phyloP scores from a whole-genome alignment of 1,284 basidiomycete genomes.

The Coriolopsis trogii region DNA sequence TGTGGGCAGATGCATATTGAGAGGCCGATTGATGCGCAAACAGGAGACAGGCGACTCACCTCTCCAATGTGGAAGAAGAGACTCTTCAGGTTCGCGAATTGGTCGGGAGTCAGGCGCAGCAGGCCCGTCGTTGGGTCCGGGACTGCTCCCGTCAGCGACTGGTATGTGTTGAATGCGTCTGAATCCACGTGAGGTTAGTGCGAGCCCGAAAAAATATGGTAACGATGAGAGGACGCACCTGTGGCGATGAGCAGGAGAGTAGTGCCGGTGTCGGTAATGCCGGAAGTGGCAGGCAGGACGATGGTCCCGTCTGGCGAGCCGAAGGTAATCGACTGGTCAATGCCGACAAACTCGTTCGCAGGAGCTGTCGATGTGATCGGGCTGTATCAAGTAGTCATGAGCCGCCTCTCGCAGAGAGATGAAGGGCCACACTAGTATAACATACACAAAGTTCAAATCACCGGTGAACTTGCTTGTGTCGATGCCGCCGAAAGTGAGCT shows the following conservation, averaged over 20 bases:
- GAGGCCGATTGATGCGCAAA: not conserved
- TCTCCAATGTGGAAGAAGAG: conserved; percentile 34
- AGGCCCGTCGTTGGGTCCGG: conserved; percentile 29
- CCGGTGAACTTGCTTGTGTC: conserved; percentile 54
- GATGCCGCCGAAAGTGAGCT: conserved; percentile 46
- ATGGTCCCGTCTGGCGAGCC: conserved; percentile 24
- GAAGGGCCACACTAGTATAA: not conserved
- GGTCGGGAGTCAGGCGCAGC: conserved; percentile 27
- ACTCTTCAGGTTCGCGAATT: conserved; percentile 29
- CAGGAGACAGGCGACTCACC: conserved; percentile 9
- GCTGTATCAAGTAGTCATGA: conserved; percentile 2
- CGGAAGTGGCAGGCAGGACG: conserved; percentile 27
- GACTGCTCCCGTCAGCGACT: conserved; percentile 29
- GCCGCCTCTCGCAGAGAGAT: not conserved
- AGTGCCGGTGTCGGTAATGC: conserved; percentile 32
- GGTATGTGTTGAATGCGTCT: conserved; percentile 31
- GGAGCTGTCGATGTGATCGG: conserved; percentile 35
- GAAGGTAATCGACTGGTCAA: conserved; percentile 28
- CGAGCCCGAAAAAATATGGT: too few relatives aligned
- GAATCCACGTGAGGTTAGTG: not conserved
- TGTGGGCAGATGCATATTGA: not conserved
- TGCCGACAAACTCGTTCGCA: conserved; percentile 36
- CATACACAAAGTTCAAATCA: conserved; percentile 38
- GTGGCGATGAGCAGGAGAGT: conserved; percentile 40
- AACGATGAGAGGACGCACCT: conserved; percentile 26